phyloP scores from a whole-genome alignment of 148 eudicot species.

The Cornus florida region DNA sequence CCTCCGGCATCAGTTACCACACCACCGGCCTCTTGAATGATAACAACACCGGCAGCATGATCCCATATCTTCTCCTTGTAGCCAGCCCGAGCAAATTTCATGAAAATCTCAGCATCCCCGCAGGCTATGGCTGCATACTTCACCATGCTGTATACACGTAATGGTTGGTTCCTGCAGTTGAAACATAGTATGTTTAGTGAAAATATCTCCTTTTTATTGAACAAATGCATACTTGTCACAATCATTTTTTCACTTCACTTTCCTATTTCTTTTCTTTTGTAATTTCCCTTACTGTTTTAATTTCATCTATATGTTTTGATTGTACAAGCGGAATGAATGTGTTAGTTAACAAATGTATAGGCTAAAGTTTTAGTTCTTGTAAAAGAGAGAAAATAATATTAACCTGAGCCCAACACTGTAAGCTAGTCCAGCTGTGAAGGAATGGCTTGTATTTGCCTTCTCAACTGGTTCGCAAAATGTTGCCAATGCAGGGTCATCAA shows the following conservation, averaged over 20 bases:
- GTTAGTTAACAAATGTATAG: too few species aligned
- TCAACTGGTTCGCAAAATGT: conserved; percentile 57
- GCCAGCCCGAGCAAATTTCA: conserved; percentile 56
- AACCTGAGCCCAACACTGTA: conserved; percentile 50
- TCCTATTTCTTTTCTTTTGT: not conserved
- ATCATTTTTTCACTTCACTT: not conserved
- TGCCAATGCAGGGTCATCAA: conserved; percentile 48
- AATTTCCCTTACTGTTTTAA: not conserved
- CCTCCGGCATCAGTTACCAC: conserved; percentile 55
- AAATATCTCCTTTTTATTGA: not conserved
- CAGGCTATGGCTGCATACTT: conserved; percentile 53
- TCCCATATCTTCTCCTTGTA: conserved; percentile 60
- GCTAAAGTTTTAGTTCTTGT: not conserved
- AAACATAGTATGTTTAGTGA: conserved; percentile 4
- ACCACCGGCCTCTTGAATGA: conserved; percentile 52
- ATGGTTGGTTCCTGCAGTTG: conserved; percentile 45
- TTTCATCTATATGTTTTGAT: not conserved
- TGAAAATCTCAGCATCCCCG: conserved; percentile 54
- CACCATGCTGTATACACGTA: conserved; percentile 53
- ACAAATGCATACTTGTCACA: not conserved
- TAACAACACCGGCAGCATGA: conserved; percentile 51
- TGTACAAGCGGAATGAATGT: not conserved
- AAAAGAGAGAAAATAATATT: not conserved
- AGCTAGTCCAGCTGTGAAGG: conserved; percentile 50
- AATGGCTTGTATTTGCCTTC: conserved; percentile 49